A percentile compares a stretch with the other conserved stretches of the same genome.
Evolutionary conservation across 2,329 filamentous ascomycete genomes (phyloP).

Genomic region (Ascochyta rabiei): DNA sequence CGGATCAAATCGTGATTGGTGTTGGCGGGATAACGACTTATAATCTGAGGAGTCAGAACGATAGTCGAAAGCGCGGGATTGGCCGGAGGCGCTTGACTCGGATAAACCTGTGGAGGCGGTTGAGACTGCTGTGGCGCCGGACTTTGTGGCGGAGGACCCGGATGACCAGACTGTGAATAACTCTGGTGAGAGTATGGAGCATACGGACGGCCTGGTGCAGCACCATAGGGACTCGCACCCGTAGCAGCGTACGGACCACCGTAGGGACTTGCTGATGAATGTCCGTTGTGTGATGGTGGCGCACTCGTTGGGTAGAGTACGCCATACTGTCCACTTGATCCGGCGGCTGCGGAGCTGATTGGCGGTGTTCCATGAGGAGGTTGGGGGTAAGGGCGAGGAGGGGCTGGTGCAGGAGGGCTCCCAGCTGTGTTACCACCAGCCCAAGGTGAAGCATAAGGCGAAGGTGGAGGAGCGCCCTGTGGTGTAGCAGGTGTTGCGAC

Average conservation of each 20-base stretch:
- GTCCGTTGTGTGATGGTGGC: slow-evolving; percentile 32
- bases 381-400: slow-evolving; percentile 40
- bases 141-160: slow-evolving; percentile 16
- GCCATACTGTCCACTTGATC: slow-evolving; percentile 41
- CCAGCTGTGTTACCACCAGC: slow-evolving; percentile 38
- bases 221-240: slow-evolving; percentile 38
- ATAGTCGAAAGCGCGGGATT: slow-evolving; percentile 9
- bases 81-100: slow-evolving; percentile 5
- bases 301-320: slow-evolving; percentile 42
- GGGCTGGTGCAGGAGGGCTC: slow-evolving; percentile 31
- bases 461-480: slow-evolving; percentile 36
- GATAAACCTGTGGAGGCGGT: slow-evolving; percentile 2
- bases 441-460: slow-evolving; percentile 47
- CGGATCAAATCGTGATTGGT: slow-evolving; percentile 38
- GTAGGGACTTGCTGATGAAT: slow-evolving; percentile 33
- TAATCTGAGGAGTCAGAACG: slow-evolving; percentile 24
- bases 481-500: slow-evolving; percentile 31
- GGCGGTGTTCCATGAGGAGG: slow-evolving; percentile 35
- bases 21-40: slow-evolving; percentile 39
- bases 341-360: slow-evolving; percentile 23
- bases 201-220: slow-evolving; percentile 34
- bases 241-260: slow-evolving; percentile 38
- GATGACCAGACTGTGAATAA: slow-evolving; percentile 25
- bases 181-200: slow-evolving; percentile 34
- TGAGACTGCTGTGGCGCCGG: slow-evolving; percentile 15